phyloP scores from a whole-genome alignment of 768 basidiomycete species.

The Coprinellus aureogranulatus region DNA sequence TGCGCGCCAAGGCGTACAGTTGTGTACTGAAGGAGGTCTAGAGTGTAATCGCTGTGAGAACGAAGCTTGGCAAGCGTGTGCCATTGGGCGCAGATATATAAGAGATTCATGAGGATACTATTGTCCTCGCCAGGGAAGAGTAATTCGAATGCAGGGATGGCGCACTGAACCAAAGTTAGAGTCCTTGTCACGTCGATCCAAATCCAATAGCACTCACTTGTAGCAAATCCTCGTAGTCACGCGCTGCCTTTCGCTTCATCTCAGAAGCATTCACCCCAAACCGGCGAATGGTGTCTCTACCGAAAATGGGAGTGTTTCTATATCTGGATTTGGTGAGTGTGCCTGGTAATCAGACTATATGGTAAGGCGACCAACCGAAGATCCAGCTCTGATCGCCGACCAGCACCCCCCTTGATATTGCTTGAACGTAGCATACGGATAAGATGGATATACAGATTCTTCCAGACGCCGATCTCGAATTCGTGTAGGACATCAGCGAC shows the following conservation, averaged over 20 bases:
- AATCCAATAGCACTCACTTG: constrained; percentile 20
- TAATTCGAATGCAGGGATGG: constrained; percentile 9
- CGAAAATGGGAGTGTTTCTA: background rate
- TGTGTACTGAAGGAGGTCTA: background rate
- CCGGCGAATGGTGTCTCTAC: constrained; percentile 17
- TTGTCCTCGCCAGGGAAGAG: constrained; percentile 5
- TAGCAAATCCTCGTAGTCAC: constrained; percentile 33
- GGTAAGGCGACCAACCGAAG: constrained; percentile 15
- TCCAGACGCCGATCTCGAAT: constrained; percentile 38
- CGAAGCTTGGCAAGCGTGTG: constrained; percentile 12
- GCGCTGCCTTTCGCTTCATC: constrained; percentile 24
- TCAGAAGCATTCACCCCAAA: constrained; percentile 26
- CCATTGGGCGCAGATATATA: constrained; percentile 4
- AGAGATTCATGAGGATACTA: background rate
- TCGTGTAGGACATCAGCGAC: constrained; percentile 38
- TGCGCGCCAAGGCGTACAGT: background rate
- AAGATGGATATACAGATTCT: constrained; percentile 8
- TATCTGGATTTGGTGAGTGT: background rate
- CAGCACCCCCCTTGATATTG: constrained; percentile 14
- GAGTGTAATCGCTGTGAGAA: constrained; percentile 5
- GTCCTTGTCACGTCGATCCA: background rate
- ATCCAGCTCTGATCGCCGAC: no score
- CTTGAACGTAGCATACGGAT: constrained; percentile 1
- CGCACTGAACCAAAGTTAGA: background rate
- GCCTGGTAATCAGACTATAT: no score